These are phyloP conservation scores for Heliosperma pusillum DNA, from an alignment of 148 eudicot genomes.

Conservation along the genomic window DNA sequence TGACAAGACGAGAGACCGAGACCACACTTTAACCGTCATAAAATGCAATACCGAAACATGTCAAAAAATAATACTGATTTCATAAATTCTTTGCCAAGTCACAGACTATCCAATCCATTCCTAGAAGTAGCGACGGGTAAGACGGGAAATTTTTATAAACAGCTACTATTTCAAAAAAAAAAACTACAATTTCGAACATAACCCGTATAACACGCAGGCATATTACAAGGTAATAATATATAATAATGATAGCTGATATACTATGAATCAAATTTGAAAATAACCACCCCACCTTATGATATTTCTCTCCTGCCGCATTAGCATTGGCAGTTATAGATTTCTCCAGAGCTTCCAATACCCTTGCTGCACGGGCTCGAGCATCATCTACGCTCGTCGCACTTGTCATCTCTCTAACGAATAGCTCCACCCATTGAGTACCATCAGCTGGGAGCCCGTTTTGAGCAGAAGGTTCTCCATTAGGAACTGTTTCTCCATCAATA, in stretches of 20 bases:
- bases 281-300: constrained; percentile 45
- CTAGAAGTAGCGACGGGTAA: too few relatives aligned
- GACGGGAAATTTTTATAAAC: too few relatives aligned
- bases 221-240: background rate
- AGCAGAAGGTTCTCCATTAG: constrained; percentile 27
- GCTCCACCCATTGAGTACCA: constrained; percentile 82
- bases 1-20: background rate
- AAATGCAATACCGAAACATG: background rate
- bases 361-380: constrained; percentile 65
- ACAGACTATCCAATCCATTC: background rate
- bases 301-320: constrained; percentile 37
- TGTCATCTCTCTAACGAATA: constrained; percentile 62
- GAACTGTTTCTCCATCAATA: constrained; percentile 32
- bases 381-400: constrained; percentile 67
- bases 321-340: constrained; percentile 46
- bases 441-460: constrained; percentile 40
- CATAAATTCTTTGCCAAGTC: background rate
- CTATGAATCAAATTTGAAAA: background rate
- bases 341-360: constrained; percentile 58
- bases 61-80: background rate
- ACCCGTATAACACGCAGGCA: background rate
- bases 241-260: background rate
- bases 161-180: background rate
- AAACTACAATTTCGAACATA: background rate
- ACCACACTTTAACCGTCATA: background rate